Evolutionary conservation across 2,329 filamentous ascomycete species (phyloP).

Genomic region (Pseudogymnoascus sp.): DNA sequence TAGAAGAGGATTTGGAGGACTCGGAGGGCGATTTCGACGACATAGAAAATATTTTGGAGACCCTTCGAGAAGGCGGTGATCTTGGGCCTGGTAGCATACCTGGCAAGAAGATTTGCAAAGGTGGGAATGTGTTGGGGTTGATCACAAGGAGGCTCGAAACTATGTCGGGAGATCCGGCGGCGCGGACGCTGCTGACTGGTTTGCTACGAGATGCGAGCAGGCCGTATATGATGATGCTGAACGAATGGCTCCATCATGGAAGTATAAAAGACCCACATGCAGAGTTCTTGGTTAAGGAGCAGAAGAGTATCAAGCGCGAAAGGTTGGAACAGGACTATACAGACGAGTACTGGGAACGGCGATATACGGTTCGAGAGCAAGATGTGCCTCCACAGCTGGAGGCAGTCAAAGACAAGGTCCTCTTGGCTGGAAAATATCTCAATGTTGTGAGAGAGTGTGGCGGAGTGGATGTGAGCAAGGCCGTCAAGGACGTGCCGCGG

Average conservation of each 20-base stretch:
- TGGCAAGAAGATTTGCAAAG: slow-evolving; percentile 89
- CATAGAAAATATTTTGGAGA: slow-evolving; percentile 88
- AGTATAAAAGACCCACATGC: slow-evolving; percentile 89
- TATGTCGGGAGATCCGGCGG: slow-evolving; percentile 89
- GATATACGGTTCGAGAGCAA: slow-evolving; percentile 87
- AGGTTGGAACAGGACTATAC: slow-evolving; percentile 92
- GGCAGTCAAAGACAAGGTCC: slow-evolving; percentile 84
- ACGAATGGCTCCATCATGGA: slow-evolving; percentile 96
- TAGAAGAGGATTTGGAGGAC: slow-evolving; percentile 71
- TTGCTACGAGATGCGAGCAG: slow-evolving; percentile 80
- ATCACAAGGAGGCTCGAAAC: slow-evolving; percentile 77
- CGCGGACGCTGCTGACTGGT: slow-evolving; percentile 71
- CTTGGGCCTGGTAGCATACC: slow-evolving; percentile 70
- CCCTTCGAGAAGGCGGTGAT: slow-evolving; percentile 78
- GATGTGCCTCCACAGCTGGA: slow-evolving; percentile 89
- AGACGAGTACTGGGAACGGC: slow-evolving; percentile 97
- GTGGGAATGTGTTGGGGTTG: slow-evolving; percentile 85
- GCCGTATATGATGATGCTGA: slow-evolving; percentile 96
- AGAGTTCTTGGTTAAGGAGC: slow-evolving; percentile 92
- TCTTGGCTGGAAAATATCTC: slow-evolving; percentile 92
- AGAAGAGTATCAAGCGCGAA: slow-evolving; percentile 88
- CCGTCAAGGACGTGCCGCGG: slow-evolving; percentile 76
- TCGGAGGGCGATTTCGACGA: slow-evolving; percentile 61
- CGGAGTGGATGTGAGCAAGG: slow-evolving; percentile 86
- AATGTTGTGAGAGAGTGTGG: slow-evolving; percentile 97